Evolutionary conservation across 2,329 filamentous ascomycete species (phyloP).

Genomic region (Keithomyces neogunnii): DNA sequence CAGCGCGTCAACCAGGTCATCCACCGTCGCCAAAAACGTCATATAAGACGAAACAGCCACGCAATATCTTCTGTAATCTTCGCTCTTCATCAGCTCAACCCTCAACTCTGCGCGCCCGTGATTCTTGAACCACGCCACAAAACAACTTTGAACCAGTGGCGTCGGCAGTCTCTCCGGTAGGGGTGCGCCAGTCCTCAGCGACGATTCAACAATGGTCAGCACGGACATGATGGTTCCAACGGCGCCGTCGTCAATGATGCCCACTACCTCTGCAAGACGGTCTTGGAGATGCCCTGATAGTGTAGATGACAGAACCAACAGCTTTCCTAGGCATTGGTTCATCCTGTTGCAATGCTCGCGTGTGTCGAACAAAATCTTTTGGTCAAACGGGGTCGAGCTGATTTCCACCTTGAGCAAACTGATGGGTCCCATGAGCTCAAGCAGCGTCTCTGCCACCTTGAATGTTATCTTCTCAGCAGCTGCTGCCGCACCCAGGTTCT

Average conservation of each 20-base stretch:
- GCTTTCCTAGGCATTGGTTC: conserved; percentile 23
- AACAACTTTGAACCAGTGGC: conserved; percentile 31
- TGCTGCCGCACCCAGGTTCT: conserved; percentile 19
- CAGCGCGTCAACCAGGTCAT: conserved; percentile 34
- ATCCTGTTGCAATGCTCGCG: conserved; percentile 22
- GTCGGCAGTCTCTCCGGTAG: conserved; percentile 38
- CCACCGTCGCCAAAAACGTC: conserved; percentile 31
- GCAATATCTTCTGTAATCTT: conserved; percentile 36
- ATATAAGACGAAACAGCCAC: conserved; percentile 36
- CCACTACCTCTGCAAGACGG: conserved; percentile 27
- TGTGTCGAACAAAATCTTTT: conserved; percentile 19
- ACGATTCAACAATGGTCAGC: conserved; percentile 35
- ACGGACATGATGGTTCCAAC: conserved; percentile 44
- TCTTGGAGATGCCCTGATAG: conserved; percentile 31
- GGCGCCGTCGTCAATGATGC: conserved; percentile 32
- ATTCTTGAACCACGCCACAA: conserved; percentile 16
- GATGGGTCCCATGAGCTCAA: conserved; percentile 17
- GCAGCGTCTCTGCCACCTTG: conserved; percentile 19
- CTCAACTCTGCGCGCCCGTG: conserved; percentile 19
- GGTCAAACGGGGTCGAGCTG: conserved; percentile 21
- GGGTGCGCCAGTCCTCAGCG: conserved; percentile 37
- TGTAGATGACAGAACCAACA: conserved; percentile 23
- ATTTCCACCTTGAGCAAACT: conserved; percentile 21
- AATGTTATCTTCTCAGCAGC: conserved; percentile 20
- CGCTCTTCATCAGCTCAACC: conserved; percentile 26